Percentiles rank a stretch among this genome's conserved stretches.
phyloP scores from a whole-genome alignment of 257 asterid species.

The Solanum appendiculatum region DNA sequence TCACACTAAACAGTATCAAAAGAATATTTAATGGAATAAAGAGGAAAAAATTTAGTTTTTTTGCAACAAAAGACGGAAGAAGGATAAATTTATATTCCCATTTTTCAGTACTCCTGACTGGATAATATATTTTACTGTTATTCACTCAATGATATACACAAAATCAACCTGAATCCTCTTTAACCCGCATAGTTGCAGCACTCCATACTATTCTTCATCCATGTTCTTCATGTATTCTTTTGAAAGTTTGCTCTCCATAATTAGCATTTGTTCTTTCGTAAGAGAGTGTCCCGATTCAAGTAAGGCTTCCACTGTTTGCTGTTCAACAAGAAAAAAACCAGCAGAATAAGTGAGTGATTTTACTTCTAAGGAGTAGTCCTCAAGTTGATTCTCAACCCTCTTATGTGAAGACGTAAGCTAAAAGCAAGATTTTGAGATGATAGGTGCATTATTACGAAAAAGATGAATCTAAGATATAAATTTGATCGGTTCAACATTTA shows the following conservation, averaged over 20 bases:
- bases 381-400: neutral
- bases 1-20: neutral
- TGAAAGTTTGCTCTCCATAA: conserved; percentile 70
- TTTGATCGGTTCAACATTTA: too few species aligned
- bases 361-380: neutral
- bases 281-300: conserved; percentile 78
- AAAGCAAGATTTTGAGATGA: too few species aligned
- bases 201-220: conserved; percentile 37
- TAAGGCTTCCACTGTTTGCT: conserved; percentile 80
- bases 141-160: neutral
- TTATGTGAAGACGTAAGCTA: neutral
- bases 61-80: neutral
- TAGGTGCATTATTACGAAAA: too few species aligned
- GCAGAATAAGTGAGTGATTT: neutral
- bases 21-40: neutral
- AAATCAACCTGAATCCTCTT: neutral
- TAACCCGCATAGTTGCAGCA: neutral
- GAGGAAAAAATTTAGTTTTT: neutral
- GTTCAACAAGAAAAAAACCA: conserved; percentile 10
- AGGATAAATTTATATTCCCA: neutral
- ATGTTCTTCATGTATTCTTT: conserved; percentile 96
- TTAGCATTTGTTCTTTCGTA: conserved; percentile 62
- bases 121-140: neutral
- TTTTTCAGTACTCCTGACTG: neutral
- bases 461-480: too few species aligned